Evolutionary conservation across 2,329 filamentous ascomycete species (phyloP).

Genomic region (Didymosphaeria variabile): DNA sequence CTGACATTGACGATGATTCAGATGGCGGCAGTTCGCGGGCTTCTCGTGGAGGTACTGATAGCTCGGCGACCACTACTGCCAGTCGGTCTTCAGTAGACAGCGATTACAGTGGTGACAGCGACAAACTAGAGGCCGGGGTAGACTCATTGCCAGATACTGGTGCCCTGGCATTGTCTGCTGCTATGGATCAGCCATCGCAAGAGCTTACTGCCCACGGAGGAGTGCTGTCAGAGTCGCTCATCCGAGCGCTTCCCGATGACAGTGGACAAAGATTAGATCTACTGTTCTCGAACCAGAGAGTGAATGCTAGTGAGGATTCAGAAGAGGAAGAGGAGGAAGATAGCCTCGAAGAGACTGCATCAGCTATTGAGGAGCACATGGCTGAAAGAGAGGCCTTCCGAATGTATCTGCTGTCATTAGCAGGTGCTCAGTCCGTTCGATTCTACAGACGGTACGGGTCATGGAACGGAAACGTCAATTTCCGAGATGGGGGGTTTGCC

Average conservation of each 20-base stretch:
- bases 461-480: conserved; percentile 34
- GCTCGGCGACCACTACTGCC: conserved; percentile 9
- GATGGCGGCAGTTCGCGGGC: conserved; percentile 44
- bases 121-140: conserved; percentile 12
- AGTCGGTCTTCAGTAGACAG: conserved; percentile 28
- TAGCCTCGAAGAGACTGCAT: neutral
- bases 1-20: conserved; percentile 35
- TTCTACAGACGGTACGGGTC: conserved; percentile 33
- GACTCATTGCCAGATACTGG: neutral
- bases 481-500: conserved; percentile 24
- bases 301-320: conserved; percentile 16
- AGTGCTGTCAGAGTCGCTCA: conserved; percentile 32
- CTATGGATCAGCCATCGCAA: neutral
- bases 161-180: too few relatives aligned
- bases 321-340: conserved; percentile 8
- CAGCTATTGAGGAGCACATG: conserved; percentile 25
- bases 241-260: conserved; percentile 38
- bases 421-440: conserved; percentile 28
- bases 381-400: conserved; percentile 27
- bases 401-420: conserved; percentile 29
- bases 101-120: conserved; percentile 28
- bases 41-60: conserved; percentile 36
- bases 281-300: conserved; percentile 19
- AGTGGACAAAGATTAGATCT: conserved; percentile 32
- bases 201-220: neutral